phyloP scores from a whole-genome alignment of 306 rosid genomes.

The Quillaja saponaria region DNA sequence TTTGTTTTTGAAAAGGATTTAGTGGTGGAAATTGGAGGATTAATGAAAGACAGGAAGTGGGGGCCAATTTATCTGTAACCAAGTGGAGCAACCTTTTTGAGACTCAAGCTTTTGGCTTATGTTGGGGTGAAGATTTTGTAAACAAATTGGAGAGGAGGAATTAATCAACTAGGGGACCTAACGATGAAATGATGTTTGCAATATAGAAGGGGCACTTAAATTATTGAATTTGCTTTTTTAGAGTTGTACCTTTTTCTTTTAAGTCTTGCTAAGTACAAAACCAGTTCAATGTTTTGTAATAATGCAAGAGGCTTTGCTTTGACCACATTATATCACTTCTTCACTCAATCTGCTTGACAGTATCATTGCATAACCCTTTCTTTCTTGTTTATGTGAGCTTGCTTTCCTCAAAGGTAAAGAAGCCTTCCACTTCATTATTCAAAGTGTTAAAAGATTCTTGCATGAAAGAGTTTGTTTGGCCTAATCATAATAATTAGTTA shows the following conservation, averaged over 20 bases:
- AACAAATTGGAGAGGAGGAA: slow-evolving; percentile 43
- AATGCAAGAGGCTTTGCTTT: slow-evolving; percentile 49
- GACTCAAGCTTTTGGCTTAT: slow-evolving; percentile 54
- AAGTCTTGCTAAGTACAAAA: slow-evolving; percentile 57
- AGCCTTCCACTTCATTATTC: slow-evolving; percentile 42
- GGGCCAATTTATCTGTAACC: slow-evolving; percentile 49
- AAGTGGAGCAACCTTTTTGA: slow-evolving; percentile 47
- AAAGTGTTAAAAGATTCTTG: slow-evolving; percentile 38
- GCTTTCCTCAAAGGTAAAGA: slow-evolving; percentile 48
- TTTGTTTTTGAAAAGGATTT: slow-evolving; percentile 29
- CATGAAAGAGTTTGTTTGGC: slow-evolving; percentile 38
- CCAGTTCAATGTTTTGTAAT: slow-evolving; percentile 74
- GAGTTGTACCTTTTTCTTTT: slow-evolving; percentile 23
- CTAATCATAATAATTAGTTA: slow-evolving; percentile 37
- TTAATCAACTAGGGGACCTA: slow-evolving; percentile 33
- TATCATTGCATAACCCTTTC: slow-evolving; percentile 56
- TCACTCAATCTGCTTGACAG: slow-evolving; percentile 37
- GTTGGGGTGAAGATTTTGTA: slow-evolving; percentile 44
- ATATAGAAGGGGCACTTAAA: slow-evolving; percentile 46
- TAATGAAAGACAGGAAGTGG: slow-evolving; percentile 34
- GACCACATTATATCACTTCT: slow-evolving; percentile 43
- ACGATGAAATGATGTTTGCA: slow-evolving; percentile 63
- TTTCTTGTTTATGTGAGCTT: slow-evolving; percentile 28
- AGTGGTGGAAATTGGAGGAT: slow-evolving; percentile 50
- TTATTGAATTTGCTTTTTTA: slow-evolving; percentile 45